Percentiles rank a stretch among this genome's conserved stretches.
Evolutionary conservation across 108 stramenopile species (phyloP).

Genomic region (Skeletonema costatum): DNA sequence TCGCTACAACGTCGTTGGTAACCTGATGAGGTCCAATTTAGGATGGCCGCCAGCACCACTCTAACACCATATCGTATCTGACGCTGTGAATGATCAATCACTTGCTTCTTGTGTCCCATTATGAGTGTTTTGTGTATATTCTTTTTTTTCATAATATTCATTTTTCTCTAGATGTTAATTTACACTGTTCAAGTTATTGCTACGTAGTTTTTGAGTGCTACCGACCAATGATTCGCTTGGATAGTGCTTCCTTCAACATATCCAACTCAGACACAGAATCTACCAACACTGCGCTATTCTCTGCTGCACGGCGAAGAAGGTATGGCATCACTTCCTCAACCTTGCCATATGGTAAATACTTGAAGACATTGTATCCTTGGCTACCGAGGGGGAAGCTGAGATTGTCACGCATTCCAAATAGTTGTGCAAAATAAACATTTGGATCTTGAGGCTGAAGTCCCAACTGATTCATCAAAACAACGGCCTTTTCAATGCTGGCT

Average conservation of each 20-base stretch:
- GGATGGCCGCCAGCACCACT: too few species aligned
- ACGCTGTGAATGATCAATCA: too few species aligned
- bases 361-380: constrained; percentile 83
- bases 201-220: neutral
- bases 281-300: constrained; percentile 89
- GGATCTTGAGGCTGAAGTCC: constrained; percentile 50
- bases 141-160: too few species aligned
- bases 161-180: too few species aligned
- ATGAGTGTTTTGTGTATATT: too few species aligned
- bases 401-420: constrained; percentile 96
- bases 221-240: neutral
- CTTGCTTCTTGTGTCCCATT: too few species aligned
- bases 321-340: constrained; percentile 96
- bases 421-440: constrained; percentile 90
- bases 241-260: constrained; percentile 60
- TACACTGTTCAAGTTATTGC: too few species aligned
- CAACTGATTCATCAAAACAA: constrained; percentile 71
- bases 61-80: too few species aligned
- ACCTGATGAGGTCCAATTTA: too few species aligned
- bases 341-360: constrained; percentile 96
- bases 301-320: constrained; percentile 93
- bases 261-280: constrained; percentile 57
- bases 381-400: constrained; percentile 93
- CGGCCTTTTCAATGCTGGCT: constrained; percentile 74
- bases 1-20: too few species aligned